phyloP scores from a whole-genome alignment of 1,284 basidiomycete species.

The Coniferiporia sulphurascens region DNA sequence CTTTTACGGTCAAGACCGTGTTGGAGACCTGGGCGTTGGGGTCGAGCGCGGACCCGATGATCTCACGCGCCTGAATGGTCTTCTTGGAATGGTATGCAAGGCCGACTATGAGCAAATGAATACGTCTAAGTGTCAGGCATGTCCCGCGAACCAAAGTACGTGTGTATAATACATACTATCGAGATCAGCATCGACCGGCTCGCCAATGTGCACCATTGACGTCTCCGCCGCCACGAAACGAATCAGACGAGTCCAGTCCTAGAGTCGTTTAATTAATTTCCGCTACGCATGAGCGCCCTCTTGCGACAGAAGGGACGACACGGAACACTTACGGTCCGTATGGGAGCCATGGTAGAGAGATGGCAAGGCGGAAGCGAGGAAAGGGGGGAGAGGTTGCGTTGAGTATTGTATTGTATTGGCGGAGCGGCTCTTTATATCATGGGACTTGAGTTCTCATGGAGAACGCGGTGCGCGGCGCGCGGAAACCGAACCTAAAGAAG shows the following conservation, averaged over 20 bases:
- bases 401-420: background rate
- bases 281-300: background rate
- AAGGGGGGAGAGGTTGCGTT: background rate
- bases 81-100: slow-evolving; percentile 52
- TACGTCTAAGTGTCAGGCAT: background rate
- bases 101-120: slow-evolving; percentile 48
- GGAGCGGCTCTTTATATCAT: slow-evolving; percentile 6
- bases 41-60: slow-evolving; percentile 62
- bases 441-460: background rate
- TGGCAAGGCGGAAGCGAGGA: slow-evolving; percentile 8
- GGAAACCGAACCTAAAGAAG: background rate
- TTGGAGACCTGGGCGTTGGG: slow-evolving; percentile 56
- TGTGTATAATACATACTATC: slow-evolving; percentile 45
- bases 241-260: slow-evolving; percentile 79
- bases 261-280: background rate
- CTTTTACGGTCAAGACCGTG: slow-evolving; percentile 61
- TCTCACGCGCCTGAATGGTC: slow-evolving; percentile 62
- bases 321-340: slow-evolving; percentile 43
- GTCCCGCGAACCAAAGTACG: slow-evolving; percentile 1
- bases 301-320: background rate
- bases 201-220: slow-evolving; percentile 65
- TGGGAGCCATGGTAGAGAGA: slow-evolving; percentile 47
- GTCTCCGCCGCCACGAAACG: slow-evolving; percentile 82
- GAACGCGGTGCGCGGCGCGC: background rate
- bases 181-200: slow-evolving; percentile 62